These are phyloP conservation scores for Tulasnella sp. DNA, from an alignment of 768 basidiomycete genomes.

Conservation along the genomic window DNA sequence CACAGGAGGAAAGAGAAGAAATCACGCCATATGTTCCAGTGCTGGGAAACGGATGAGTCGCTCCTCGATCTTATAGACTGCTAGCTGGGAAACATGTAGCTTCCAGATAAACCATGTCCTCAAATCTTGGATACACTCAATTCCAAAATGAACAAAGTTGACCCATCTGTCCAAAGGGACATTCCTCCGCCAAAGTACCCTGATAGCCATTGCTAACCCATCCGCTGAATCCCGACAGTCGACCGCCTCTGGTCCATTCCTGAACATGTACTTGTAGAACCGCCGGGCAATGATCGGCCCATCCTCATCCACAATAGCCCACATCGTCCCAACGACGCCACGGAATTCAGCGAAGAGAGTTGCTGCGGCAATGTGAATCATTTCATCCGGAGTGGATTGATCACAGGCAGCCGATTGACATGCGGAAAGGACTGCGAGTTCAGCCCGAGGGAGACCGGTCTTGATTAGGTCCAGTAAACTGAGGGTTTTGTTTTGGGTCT, in stretches of 20 bases:
- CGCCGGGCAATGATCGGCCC: background rate
- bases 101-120: no score
- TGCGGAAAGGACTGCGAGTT: slow-evolving; percentile 10
- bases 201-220: no score
- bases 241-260: background rate
- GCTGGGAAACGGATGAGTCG: no score
- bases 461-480: background rate
- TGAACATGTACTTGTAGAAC: slow-evolving; percentile 6
- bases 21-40: no score
- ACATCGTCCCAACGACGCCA: slow-evolving; percentile 9
- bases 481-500: background rate
- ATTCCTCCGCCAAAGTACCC: no score
- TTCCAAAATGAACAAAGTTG: no score
- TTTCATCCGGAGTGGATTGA: slow-evolving; percentile 1
- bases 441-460: background rate
- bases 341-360: slow-evolving; percentile 7
- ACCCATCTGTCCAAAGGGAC: no score
- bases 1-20: no score
- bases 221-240: background rate
- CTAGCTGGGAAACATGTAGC: no score
- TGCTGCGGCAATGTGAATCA: slow-evolving; percentile 8
- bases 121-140: no score
- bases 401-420: background rate
- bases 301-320: slow-evolving; percentile 10
- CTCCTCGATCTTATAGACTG: no score